A percentile compares a stretch with the other conserved stretches of the same genome.
Conservation (phyloP, 2,329 filamentous ascomycete genomes). For the Coleophoma crateriformis region DNA sequence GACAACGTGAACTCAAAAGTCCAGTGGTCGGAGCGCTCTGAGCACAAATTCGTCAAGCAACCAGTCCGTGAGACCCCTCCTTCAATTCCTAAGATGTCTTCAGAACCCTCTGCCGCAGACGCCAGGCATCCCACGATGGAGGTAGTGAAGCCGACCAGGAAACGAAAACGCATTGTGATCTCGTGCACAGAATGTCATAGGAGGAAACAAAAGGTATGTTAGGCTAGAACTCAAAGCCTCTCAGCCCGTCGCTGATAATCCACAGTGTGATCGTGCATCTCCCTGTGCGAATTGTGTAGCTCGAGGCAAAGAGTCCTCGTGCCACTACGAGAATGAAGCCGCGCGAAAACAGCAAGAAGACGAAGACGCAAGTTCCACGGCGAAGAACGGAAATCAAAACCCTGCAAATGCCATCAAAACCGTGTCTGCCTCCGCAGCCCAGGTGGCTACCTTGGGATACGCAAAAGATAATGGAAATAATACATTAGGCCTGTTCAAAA, state of each 20-base stretch:
- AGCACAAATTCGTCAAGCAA: too few species aligned
- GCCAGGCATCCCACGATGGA: neutral
- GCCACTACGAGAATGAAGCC: constrained; percentile 45
- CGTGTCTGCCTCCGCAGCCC: constrained; percentile 19
- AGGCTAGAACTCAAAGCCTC: neutral
- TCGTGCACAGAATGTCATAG: constrained; percentile 61
- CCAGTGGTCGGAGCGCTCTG: too few species aligned
- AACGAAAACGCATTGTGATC: constrained; percentile 54
- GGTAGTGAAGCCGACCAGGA: constrained; percentile 36
- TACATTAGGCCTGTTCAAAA: constrained; percentile 49
- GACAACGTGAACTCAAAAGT: too few species aligned
- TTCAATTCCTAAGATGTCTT: too few species aligned
- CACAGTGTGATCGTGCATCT: constrained; percentile 51
- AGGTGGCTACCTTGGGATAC: constrained; percentile 42
- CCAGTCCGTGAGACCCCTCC: too few species aligned
- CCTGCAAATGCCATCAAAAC: constrained; percentile 12
- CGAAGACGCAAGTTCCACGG: constrained; percentile 11
- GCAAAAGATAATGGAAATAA: constrained; percentile 40
- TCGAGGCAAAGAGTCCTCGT: constrained; percentile 49
- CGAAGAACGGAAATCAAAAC: constrained; percentile 9
- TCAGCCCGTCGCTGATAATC: neutral
- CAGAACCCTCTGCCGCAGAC: neutral
- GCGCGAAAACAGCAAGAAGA: constrained; percentile 24
- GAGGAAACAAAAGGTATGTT: constrained; percentile 39
- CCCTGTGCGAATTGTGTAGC: constrained; percentile 56